Evolutionary conservation across 768 basidiomycete genomes (phyloP).

Genomic region (Agaricus sinodeliciosus): DNA sequence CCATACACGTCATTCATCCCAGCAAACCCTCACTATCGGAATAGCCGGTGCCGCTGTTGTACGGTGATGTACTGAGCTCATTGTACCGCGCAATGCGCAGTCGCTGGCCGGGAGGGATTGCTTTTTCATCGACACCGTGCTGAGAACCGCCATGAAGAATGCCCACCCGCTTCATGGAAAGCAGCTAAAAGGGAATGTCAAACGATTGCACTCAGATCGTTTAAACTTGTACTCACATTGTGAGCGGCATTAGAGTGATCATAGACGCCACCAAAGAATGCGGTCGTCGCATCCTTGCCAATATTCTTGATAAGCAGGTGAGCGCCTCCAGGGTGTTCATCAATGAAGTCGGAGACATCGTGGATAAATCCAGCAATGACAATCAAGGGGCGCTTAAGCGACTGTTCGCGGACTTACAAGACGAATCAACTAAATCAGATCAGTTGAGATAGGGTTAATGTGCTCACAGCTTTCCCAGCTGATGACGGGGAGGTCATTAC

Average conservation of each 20-base stretch:
- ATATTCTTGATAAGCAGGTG: conserved; percentile 80
- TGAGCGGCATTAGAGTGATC: conserved; percentile 87
- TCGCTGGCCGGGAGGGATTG: conserved; percentile 67
- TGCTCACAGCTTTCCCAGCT: conserved; percentile 80
- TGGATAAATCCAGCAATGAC: conserved; percentile 92
- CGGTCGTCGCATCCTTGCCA: conserved; percentile 87
- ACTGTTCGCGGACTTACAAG: conserved; percentile 66
- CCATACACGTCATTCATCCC: conserved; percentile 19
- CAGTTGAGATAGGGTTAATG: neutral
- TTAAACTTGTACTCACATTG: conserved; percentile 42
- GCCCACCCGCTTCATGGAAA: conserved; percentile 64
- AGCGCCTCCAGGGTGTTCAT: conserved; percentile 89
- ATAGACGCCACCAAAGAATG: conserved; percentile 91
- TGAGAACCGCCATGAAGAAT: conserved; percentile 55
- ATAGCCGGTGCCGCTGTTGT: conserved; percentile 47
- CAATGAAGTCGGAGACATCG: conserved; percentile 76
- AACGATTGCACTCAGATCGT: neutral
- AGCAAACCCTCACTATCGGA: conserved; percentile 53
- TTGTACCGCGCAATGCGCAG: conserved; percentile 63
- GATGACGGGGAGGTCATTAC: conserved; percentile 71
- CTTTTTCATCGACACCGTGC: conserved; percentile 52
- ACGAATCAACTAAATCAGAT: neutral
- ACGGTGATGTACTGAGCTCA: conserved; percentile 44
- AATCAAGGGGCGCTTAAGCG: conserved; percentile 72
- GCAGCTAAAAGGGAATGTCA: conserved; percentile 26